phyloP scores from a whole-genome alignment of 1,284 basidiomycete genomes.

The Irpex lacteus region DNA sequence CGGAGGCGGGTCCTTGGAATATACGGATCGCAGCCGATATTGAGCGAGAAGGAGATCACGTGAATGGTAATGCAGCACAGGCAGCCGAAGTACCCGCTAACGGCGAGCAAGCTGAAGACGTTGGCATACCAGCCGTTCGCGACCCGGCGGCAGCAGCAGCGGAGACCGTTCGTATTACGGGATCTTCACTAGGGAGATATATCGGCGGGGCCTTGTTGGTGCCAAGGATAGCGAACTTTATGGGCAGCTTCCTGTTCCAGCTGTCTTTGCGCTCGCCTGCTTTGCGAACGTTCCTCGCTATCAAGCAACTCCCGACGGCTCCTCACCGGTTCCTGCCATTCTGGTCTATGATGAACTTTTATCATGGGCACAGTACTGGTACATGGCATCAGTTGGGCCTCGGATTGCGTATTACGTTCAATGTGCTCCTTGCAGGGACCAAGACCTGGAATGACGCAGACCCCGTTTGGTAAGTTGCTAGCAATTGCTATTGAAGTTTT shows the following conservation, averaged over 20 bases:
- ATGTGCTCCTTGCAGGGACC: conserved; percentile 52
- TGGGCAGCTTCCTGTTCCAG: conserved; percentile 58
- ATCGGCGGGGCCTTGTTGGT: conserved; percentile 65
- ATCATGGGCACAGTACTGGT: not conserved
- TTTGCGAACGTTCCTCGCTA: conserved; percentile 54
- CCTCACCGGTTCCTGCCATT: not conserved
- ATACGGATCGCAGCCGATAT: conserved; percentile 39
- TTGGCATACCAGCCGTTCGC: conserved; percentile 17
- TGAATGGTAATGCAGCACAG: conserved; percentile 6
- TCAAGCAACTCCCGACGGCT: conserved; percentile 33
- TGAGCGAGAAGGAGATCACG: conserved; percentile 1
- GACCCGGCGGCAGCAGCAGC: conserved; percentile 45
- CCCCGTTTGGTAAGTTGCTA: conserved; percentile 59
- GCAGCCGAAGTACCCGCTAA: conserved; percentile 2
- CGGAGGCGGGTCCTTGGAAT: conserved; percentile 46
- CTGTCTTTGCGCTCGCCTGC: conserved; percentile 47
- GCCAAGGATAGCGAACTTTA: conserved; percentile 59
- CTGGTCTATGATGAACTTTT: not conserved
- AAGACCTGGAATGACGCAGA: conserved; percentile 61
- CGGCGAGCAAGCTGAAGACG: conserved; percentile 13
- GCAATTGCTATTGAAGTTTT: not conserved
- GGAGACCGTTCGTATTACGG: conserved; percentile 53
- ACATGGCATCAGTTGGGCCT: conserved; percentile 18
- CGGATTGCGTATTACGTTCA: conserved; percentile 37
- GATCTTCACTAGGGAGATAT: conserved; percentile 57